phyloP scores from a whole-genome alignment of 2,329 filamentous ascomycete genomes.

The Colletotrichum gigasporum region DNA sequence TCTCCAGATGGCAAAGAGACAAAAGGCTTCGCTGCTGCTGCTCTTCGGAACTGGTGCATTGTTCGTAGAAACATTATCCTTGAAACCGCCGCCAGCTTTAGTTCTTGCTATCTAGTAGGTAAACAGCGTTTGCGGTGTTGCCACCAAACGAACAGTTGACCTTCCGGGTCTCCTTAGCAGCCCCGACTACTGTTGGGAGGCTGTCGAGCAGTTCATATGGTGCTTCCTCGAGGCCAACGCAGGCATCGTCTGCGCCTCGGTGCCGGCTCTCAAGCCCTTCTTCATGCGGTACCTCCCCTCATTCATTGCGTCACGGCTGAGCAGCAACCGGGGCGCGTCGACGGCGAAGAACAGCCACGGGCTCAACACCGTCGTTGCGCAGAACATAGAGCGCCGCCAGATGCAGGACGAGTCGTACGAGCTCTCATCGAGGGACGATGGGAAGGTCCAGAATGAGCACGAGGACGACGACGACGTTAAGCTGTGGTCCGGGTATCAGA shows the following conservation, averaged over 20 bases:
- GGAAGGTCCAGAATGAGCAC: background rate
- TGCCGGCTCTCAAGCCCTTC: slow-evolving; percentile 32
- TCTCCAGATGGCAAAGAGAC: slow-evolving; percentile 12
- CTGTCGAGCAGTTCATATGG: slow-evolving; percentile 41
- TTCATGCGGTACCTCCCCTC: slow-evolving; percentile 31
- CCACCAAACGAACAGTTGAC: slow-evolving; percentile 40
- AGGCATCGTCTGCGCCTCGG: slow-evolving; percentile 27
- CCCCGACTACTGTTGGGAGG: slow-evolving; percentile 38
- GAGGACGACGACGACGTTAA: slow-evolving; percentile 24
- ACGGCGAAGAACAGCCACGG: background rate
- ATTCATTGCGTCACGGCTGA: slow-evolving; percentile 11
- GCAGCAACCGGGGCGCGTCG: background rate
- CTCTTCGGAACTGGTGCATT: slow-evolving; percentile 12
- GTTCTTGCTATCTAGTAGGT: too few relatives aligned
- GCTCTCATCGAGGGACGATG: slow-evolving; percentile 14
- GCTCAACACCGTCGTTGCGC: slow-evolving; percentile 11
- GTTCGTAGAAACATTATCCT: background rate
- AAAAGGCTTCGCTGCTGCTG: slow-evolving; percentile 19
- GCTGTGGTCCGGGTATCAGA: slow-evolving; percentile 18
- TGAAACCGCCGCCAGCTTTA: background rate
- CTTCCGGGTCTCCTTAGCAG: slow-evolving; percentile 36
- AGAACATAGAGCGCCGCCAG: slow-evolving; percentile 26
- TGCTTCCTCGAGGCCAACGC: slow-evolving; percentile 25
- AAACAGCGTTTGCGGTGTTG: slow-evolving; percentile 38
- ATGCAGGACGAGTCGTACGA: slow-evolving; percentile 20